Evolutionary conservation across 768 basidiomycete genomes (phyloP).

Genomic region (Hysterangium stoloniferum): DNA sequence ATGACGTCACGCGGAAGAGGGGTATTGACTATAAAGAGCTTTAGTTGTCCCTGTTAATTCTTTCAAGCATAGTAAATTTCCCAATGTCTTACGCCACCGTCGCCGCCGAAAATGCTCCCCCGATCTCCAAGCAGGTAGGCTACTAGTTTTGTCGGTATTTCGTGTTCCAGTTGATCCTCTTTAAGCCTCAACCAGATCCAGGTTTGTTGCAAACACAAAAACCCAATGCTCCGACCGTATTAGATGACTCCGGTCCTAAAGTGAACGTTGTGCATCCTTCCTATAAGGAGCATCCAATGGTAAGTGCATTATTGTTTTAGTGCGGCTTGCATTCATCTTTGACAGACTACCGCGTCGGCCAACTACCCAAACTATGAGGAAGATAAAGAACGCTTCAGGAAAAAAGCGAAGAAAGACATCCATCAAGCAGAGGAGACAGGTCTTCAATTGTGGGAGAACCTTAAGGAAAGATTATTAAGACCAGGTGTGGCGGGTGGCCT

Average conservation of each 20-base stretch:
- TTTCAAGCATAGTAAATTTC: no score
- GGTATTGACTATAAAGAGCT: no score
- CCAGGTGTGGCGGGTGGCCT: conserved; percentile 69
- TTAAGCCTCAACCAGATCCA: conserved; percentile 57
- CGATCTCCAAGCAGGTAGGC: conserved; percentile 38
- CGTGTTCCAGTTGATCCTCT: background rate
- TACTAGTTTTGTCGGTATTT: background rate
- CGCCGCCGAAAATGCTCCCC: conserved; percentile 50
- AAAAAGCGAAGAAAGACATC: conserved; percentile 28
- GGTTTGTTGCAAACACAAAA: conserved; percentile 47
- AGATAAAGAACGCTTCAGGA: conserved; percentile 14
- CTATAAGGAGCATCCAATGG: conserved; percentile 39
- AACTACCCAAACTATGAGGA: conserved; percentile 9
- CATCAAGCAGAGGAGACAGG: conserved; percentile 45
- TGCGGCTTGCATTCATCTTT: background rate
- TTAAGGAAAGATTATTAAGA: conserved; percentile 48
- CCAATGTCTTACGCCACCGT: conserved; percentile 78
- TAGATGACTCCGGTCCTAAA: conserved; percentile 42
- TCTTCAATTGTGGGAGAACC: conserved; percentile 41
- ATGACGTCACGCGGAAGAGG: no score
- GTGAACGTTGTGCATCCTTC: conserved; percentile 46
- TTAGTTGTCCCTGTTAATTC: no score
- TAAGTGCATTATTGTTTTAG: conserved; percentile 21
- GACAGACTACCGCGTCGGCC: conserved; percentile 1
- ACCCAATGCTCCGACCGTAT: conserved; percentile 29